These are phyloP conservation scores for Pichia pseudocactophila DNA, from an alignment of 805 yeast species.

Conservation along the genomic window DNA sequence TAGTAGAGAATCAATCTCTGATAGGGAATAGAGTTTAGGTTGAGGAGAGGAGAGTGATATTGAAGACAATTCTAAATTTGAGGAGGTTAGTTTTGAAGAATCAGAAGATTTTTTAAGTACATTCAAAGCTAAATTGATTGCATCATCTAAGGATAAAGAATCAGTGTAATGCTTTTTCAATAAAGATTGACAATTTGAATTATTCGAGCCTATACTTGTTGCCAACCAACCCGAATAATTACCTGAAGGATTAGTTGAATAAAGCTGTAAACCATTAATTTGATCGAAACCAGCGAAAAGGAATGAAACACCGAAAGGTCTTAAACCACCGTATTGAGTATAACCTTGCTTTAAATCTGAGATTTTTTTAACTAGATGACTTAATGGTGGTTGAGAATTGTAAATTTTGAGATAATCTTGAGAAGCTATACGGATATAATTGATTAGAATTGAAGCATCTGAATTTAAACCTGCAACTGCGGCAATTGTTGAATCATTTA, in stretches of 20 bases:
- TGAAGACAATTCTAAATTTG: slow-evolving; percentile 90
- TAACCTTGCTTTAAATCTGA: slow-evolving; percentile 96
- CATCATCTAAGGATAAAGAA: slow-evolving; percentile 62
- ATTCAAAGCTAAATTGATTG: slow-evolving; percentile 80
- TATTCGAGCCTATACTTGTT: slow-evolving; percentile 92
- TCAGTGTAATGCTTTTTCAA: slow-evolving; percentile 92
- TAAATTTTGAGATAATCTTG: slow-evolving; percentile 80
- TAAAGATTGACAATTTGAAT: slow-evolving; percentile 90
- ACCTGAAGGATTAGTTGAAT: slow-evolving; percentile 94
- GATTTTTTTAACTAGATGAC: slow-evolving; percentile 73
- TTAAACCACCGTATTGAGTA: slow-evolving; percentile 96
- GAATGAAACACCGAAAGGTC: slow-evolving; percentile 97
- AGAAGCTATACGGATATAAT: slow-evolving; percentile 76
- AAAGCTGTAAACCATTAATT: slow-evolving; percentile 80
- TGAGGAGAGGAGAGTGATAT: slow-evolving; percentile 33
- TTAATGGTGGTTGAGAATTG: slow-evolving; percentile 92
- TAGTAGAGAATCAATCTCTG: no score
- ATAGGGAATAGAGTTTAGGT: no score
- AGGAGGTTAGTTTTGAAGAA: slow-evolving; percentile 72
- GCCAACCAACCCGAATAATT: slow-evolving; percentile 99
- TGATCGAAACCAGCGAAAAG: slow-evolving; percentile 95
- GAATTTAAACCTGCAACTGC: slow-evolving; percentile 99
- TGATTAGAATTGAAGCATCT: slow-evolving; percentile 86
- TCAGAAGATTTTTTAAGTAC: slow-evolving; percentile 94
- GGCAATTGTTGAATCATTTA: slow-evolving; percentile 62